Conservation (phyloP, 306 rosid genomes). For the Corylus heterophylla region DNA sequence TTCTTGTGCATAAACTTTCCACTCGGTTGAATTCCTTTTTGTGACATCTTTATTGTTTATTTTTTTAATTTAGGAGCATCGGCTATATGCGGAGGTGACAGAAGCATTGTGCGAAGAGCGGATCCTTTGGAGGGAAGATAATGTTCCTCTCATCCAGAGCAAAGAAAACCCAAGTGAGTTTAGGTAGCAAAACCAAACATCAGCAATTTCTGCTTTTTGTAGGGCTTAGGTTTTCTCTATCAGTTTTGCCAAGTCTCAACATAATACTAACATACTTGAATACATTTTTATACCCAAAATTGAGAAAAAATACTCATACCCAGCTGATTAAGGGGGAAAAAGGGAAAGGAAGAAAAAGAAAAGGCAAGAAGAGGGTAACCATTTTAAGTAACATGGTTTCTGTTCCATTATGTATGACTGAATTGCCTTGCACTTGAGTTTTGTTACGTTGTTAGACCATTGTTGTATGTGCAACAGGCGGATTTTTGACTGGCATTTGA, state of each 20-base stretch:
- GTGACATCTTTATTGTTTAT: neutral
- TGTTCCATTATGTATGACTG: neutral
- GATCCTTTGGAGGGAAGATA: slow-evolving; percentile 78
- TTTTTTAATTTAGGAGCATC: slow-evolving; percentile 62
- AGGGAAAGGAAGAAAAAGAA: neutral
- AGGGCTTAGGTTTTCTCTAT: neutral
- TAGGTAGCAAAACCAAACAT: slow-evolving; percentile 22
- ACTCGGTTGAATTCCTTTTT: neutral
- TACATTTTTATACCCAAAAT: neutral
- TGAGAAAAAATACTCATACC: neutral
- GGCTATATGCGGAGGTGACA: slow-evolving; percentile 65
- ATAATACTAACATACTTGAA: neutral
- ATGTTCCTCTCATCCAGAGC: slow-evolving; percentile 83
- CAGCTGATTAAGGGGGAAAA: neutral
- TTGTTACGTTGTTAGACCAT: neutral
- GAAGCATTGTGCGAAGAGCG: slow-evolving; percentile 82
- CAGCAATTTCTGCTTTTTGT: neutral
- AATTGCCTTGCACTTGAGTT: neutral
- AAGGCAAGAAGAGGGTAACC: neutral
- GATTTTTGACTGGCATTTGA: neutral
- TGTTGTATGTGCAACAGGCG: neutral
- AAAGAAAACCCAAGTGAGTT: slow-evolving; percentile 66
- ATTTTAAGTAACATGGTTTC: neutral
- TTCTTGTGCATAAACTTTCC: neutral
- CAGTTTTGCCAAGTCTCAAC: neutral